Evolutionary conservation across 495 filamentous ascomycete genomes (phyloP), one percentile per base, ranked within the genome.

Genomic region (Penicillium bialowiezense): DNA sequence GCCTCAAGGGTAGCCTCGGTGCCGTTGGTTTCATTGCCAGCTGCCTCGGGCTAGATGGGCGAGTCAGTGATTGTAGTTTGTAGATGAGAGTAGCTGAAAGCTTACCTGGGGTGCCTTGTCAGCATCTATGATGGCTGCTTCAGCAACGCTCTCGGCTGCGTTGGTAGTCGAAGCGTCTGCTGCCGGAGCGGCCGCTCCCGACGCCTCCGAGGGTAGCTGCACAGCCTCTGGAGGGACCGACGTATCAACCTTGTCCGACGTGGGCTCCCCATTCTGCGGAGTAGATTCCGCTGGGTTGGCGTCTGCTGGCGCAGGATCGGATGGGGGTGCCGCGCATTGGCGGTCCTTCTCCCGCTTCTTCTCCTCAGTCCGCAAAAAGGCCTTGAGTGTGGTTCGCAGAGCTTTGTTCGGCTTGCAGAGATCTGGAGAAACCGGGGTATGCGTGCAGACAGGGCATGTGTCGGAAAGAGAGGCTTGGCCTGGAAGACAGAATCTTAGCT

Each of bases 361-460:
- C 67, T 92, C 88, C 53, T 87, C 86, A 1, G 87, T 92, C 35
- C 86, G 81, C 19, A 99, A 69, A 57, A 95, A 97, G 2, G 91
- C 90, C 54, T 86, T 86, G 42, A 97, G 85, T 1, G 93, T 97
- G 2, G 85, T 90, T 47, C 93, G 84, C 12, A 97, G 76, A 24
- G 84, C 80, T 65, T 93, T 96, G 65, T 96, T 88, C 5, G 90
- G 82, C 54, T 86, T 91, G 75, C 91, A 96, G 53, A 92, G 84
- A 50, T 90, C 88, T 13, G 83, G 79, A 6, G 88, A 86, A 23
- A 97, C 76, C 0, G 93, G 93, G 18, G 81, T 81, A 58, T 99
- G 93, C 38, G 89, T 85, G 79, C 93, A 99, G 44, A 97, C 87
- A 3, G 93, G 92, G 55, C 93, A 99, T 28, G 85, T 83, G 17